Conservation (phyloP, 2,329 filamentous ascomycete species). For the Cyclaneusma minus region DNA sequence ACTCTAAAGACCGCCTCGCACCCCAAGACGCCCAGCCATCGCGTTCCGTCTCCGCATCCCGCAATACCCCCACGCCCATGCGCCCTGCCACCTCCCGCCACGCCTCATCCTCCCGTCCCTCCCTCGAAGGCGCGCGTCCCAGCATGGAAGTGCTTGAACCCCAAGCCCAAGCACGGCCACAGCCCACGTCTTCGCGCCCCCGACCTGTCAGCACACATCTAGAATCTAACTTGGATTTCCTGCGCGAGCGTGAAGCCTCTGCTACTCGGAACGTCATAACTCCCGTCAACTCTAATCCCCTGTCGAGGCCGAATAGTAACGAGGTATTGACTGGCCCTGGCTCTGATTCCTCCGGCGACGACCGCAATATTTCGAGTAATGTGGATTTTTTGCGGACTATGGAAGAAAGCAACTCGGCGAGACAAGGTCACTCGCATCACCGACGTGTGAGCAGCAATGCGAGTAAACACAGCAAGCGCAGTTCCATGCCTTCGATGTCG, state of each 20-base stretch:
- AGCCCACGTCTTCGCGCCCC: too few relatives aligned
- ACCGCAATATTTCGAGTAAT: slow-evolving; percentile 58
- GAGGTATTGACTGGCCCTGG: slow-evolving; percentile 16
- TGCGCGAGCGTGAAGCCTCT: slow-evolving; percentile 59
- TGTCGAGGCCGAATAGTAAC: slow-evolving; percentile 1
- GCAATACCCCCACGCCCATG: too few relatives aligned
- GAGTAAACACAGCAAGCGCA: slow-evolving; percentile 45
- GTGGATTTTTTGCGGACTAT: slow-evolving; percentile 69
- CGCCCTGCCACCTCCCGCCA: too few relatives aligned
- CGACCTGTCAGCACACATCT: slow-evolving; percentile 74
- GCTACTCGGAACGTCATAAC: slow-evolving; percentile 9
- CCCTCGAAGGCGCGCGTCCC: slow-evolving; percentile 56
- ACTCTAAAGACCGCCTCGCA: slow-evolving; percentile 5
- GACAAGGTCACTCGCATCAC: slow-evolving; percentile 25
- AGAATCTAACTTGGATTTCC: slow-evolving; percentile 66
- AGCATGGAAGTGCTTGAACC: slow-evolving; percentile 44
- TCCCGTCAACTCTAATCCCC: not conserved
- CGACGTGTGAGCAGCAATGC: slow-evolving; percentile 37
- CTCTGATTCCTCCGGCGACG: slow-evolving; percentile 21
- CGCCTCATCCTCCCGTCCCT: slow-evolving; percentile 43
- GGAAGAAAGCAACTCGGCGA: slow-evolving; percentile 47
- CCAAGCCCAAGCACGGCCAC: slow-evolving; percentile 24
- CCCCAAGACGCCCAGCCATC: slow-evolving; percentile 3
- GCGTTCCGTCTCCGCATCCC: too few relatives aligned
- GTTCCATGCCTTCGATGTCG: slow-evolving; percentile 54